phyloP scores from a whole-genome alignment of 2,329 filamentous ascomycete genomes.

The Cladophialophora bantiana region DNA sequence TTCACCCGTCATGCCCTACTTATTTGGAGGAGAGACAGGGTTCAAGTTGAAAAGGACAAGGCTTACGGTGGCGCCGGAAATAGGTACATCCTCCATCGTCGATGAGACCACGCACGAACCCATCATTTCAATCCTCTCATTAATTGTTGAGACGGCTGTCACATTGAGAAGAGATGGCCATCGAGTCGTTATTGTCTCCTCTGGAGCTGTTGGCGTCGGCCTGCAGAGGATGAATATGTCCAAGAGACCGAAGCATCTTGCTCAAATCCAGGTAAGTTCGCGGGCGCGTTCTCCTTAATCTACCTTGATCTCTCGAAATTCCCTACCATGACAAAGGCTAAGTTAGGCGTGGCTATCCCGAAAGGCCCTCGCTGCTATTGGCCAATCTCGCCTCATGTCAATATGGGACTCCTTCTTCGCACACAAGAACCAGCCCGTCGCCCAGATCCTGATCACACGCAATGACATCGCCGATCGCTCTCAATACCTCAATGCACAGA shows the following conservation, averaged over 20 bases:
- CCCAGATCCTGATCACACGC: conserved; percentile 90
- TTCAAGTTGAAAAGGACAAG: conserved; percentile 13
- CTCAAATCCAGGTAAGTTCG: conserved; percentile 75
- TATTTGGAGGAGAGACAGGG: not conserved
- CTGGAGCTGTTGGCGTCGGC: conserved; percentile 93
- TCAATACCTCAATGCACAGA: conserved; percentile 95
- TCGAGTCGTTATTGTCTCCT: conserved; percentile 93
- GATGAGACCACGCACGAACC: conserved; percentile 95
- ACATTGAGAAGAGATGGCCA: conserved; percentile 89
- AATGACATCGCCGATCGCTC: conserved; percentile 96
- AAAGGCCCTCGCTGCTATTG: conserved; percentile 88
- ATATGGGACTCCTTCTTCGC: conserved; percentile 93
- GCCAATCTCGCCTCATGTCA: conserved; percentile 92
- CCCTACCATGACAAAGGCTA: not conserved
- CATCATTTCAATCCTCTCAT: conserved; percentile 83
- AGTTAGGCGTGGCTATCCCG: not conserved
- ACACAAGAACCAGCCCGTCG: conserved; percentile 87
- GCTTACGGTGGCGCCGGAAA: conserved; percentile 61
- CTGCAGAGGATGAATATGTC: conserved; percentile 88
- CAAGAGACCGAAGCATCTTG: conserved; percentile 86
- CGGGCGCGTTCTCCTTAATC: not conserved
- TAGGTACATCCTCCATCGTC: conserved; percentile 98
- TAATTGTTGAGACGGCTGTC: conserved; percentile 93
- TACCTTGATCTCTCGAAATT: not conserved
- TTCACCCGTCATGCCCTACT: conserved; percentile 16